Base-by-base conservation (phyloP, 495 filamentous ascomycete genomes). In the Trichoderma virens region DNA sequence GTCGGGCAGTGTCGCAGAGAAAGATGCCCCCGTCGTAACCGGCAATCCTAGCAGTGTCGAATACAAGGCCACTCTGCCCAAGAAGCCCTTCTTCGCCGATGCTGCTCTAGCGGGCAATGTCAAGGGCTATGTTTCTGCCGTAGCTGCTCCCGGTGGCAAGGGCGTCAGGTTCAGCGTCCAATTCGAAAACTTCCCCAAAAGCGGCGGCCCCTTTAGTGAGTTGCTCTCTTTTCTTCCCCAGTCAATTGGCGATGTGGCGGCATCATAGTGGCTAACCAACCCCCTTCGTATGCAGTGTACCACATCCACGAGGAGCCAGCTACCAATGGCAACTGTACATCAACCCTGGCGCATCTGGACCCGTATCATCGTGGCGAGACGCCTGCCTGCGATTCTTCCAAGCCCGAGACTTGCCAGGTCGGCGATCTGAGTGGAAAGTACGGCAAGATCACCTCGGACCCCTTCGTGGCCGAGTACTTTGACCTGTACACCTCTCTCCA, bases 401-500 rank as follows among this genome's bases (percentile, higher is more conserved):
- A 76, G 31, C 88, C 90, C 8, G 69, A 84, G 66, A 88, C 86
- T 0, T 97, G 92, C 79, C 85, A 95, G 73, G 85, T 90, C 30
- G 92, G 92, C 65, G 92, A 97, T 75, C 75, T 96, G 61, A 81
- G 84, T 67, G 92, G 92, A 69, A 97, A 96, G 80, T 82, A 92
- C 69, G 90, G 88, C 62, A 80, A 79, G 51, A 86, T 93, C 71
- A 78, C 78, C 51, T 69, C 73, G 31, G 72, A 70, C 63, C 63
- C 69, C 0, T 86, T 75, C 74, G 67, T 67, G 14, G 69, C 68
- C 54, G 76, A 73, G 23, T 95, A 89, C 74, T 70, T 74, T 59
- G 92, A 97, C 72, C 70, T 75, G 32, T 97, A 86, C 78, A 72
- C 87, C 18, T 88, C 89, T 4, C 85, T 85, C 31, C 64, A 74